Evolutionary conservation across 2,329 filamentous ascomycete genomes (phyloP).

Genomic region (Botrytis porri): DNA sequence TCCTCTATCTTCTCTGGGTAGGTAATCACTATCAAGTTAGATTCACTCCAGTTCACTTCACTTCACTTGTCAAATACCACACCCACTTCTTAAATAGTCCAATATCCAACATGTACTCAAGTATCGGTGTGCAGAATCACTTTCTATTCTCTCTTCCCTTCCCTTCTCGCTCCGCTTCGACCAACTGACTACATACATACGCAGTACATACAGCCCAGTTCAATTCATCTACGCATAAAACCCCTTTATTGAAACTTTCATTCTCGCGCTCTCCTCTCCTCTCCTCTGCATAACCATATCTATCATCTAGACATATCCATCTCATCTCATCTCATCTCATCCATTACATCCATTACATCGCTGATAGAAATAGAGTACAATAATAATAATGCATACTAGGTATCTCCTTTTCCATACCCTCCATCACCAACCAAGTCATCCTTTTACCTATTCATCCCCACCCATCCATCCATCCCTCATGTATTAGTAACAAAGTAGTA

Average conservation of each 20-base stretch:
- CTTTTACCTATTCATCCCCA: not conserved
- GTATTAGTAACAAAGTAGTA: conserved; percentile 11
- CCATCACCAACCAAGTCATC: not conserved
- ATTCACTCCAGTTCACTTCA: too few species aligned
- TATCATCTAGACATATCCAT: not conserved
- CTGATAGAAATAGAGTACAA: not conserved
- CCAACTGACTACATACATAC: not conserved
- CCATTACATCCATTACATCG: not conserved
- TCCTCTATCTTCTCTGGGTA: too few species aligned
- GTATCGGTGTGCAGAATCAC: too few species aligned
- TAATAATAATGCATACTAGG: not conserved
- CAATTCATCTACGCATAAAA: not conserved
- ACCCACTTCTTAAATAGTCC: too few species aligned
- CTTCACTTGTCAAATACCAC: too few species aligned
- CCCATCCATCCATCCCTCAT: conserved; percentile 1
- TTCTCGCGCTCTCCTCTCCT: not conserved
- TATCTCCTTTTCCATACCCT: not conserved
- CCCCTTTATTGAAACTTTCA: too few species aligned
- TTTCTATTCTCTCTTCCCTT: not conserved
- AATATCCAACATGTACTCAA: too few species aligned
- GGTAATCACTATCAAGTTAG: too few species aligned
- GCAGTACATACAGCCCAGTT: not conserved
- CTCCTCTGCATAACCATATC: not conserved
- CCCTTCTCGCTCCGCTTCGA: not conserved
- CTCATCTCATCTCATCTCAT: not conserved